Conservation (phyloP, 1,139 yeast species). For the Torulaspora globosa region DNA sequence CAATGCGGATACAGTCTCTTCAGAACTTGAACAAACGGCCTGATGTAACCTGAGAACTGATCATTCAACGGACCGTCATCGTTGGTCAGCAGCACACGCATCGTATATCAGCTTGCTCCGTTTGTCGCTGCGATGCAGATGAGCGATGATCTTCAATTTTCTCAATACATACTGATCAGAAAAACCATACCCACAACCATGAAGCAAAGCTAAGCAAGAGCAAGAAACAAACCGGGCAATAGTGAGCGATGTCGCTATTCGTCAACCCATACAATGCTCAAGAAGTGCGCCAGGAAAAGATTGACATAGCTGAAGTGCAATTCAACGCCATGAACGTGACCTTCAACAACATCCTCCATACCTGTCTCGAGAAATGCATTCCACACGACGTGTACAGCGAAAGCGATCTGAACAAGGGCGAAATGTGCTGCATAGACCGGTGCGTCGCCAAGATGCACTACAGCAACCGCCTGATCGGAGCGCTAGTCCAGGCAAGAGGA, state of each 20-base stretch:
- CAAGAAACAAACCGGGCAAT: conserved; percentile 1
- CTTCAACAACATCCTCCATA: conserved; percentile 53
- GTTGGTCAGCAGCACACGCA: conserved; percentile 54
- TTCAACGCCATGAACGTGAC: conserved; percentile 67
- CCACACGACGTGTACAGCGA: conserved; percentile 70
- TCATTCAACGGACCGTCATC: conserved; percentile 95
- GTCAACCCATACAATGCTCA: conserved; percentile 44
- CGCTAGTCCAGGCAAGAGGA: conserved; percentile 39
- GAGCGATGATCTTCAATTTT: background rate
- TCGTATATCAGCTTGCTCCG: background rate
- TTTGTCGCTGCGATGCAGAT: too few relatives aligned
- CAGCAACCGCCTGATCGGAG: conserved; percentile 62
- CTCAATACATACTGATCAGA: background rate
- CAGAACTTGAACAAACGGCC: conserved; percentile 72
- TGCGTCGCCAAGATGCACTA: conserved; percentile 72
- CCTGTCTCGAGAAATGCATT: conserved; percentile 68
- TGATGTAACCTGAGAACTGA: conserved; percentile 78
- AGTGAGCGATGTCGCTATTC: conserved; percentile 55
- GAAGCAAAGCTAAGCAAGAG: background rate
- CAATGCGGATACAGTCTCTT: conserved; percentile 59
- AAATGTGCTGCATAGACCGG: conserved; percentile 66
- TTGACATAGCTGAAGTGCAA: conserved; percentile 71
- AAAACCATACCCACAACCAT: background rate
- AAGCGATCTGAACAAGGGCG: conserved; percentile 74
- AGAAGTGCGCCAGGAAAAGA: conserved; percentile 61